phyloP scores from a whole-genome alignment of 2,329 filamentous ascomycete genomes.

The Colletotrichum lentis region DNA sequence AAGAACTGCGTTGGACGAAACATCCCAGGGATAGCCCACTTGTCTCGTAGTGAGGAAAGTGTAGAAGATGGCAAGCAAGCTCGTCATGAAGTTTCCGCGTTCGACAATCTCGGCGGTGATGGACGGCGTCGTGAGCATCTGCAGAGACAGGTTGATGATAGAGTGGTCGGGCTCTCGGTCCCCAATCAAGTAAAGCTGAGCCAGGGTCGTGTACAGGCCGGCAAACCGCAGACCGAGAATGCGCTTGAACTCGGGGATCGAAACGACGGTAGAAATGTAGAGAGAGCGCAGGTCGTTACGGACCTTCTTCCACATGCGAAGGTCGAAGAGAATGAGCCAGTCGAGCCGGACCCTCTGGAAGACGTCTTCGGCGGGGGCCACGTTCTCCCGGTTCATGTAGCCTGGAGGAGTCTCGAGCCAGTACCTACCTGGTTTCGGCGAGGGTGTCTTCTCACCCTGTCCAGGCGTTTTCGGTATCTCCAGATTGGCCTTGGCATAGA shows the following conservation, averaged over 20 bases:
- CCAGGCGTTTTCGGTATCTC: constrained; percentile 86
- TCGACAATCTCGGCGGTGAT: constrained; percentile 97
- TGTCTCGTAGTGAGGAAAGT: constrained; percentile 96
- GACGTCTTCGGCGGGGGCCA: constrained; percentile 83
- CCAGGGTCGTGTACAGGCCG: constrained; percentile 90
- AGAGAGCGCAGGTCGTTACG: constrained; percentile 89
- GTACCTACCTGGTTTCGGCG: constrained; percentile 76
- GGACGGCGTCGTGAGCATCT: constrained; percentile 95
- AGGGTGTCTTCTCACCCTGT: constrained; percentile 53
- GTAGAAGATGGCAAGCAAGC: constrained; percentile 93
- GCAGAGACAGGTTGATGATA: constrained; percentile 95
- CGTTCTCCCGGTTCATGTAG: constrained; percentile 68
- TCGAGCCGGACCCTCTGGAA: constrained; percentile 90
- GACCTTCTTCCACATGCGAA: constrained; percentile 96
- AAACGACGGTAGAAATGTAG: constrained; percentile 95
- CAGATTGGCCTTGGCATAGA: constrained; percentile 70
- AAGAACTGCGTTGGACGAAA: constrained; percentile 84
- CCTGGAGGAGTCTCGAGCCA: constrained; percentile 84
- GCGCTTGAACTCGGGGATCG: constrained; percentile 94
- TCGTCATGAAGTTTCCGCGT: constrained; percentile 93
- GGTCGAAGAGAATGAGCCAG: constrained; percentile 92
- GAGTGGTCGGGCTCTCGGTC: constrained; percentile 97
- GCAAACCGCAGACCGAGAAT: constrained; percentile 93
- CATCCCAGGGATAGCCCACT: constrained; percentile 91
- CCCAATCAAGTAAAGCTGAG: constrained; percentile 93